Conservation (phyloP, 2,329 filamentous ascomycete genomes). For the Penicillium sp. region DNA sequence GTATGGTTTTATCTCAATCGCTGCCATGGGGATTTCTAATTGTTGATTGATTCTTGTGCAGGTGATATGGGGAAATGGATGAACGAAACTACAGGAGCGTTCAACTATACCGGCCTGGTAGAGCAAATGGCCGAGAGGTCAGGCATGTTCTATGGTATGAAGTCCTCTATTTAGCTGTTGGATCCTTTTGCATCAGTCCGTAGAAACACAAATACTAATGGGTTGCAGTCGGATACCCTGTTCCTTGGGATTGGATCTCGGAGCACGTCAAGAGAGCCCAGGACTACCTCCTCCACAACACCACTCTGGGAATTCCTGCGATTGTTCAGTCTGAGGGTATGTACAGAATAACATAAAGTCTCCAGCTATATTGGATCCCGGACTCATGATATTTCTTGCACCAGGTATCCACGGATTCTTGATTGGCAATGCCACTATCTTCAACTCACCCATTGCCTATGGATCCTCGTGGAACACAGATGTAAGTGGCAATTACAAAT, state of each 20-base stretch:
- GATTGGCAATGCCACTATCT: constrained; percentile 71
- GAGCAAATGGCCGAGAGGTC: constrained; percentile 66
- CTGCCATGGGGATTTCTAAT: fast-evolving
- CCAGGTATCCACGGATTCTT: constrained; percentile 66
- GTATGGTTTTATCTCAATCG: constrained; percentile 12
- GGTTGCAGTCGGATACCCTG: constrained; percentile 60
- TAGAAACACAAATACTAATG: constrained; percentile 1
- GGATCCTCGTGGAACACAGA: constrained; percentile 69
- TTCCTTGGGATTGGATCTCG: constrained; percentile 63
- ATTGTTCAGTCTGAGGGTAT: constrained; percentile 69
- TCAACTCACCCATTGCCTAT: constrained; percentile 73
- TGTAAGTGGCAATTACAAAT: constrained; percentile 19
- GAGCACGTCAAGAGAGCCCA: constrained; percentile 65
- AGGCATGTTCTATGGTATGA: constrained; percentile 63
- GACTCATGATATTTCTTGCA: background rate
- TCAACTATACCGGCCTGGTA: constrained; percentile 66
- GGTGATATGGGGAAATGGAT: constrained; percentile 73
- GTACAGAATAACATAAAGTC: background rate
- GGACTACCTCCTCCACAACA: constrained; percentile 67
- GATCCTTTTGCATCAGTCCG: background rate
- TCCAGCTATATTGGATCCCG: background rate
- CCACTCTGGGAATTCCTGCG: constrained; percentile 68
- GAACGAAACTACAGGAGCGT: constrained; percentile 63
- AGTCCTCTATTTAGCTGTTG: too few relatives aligned
- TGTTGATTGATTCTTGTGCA: constrained; percentile 11